phyloP scores from a whole-genome alignment of 192 early-diverging fungal species.

The Phycomyces nitens region DNA sequence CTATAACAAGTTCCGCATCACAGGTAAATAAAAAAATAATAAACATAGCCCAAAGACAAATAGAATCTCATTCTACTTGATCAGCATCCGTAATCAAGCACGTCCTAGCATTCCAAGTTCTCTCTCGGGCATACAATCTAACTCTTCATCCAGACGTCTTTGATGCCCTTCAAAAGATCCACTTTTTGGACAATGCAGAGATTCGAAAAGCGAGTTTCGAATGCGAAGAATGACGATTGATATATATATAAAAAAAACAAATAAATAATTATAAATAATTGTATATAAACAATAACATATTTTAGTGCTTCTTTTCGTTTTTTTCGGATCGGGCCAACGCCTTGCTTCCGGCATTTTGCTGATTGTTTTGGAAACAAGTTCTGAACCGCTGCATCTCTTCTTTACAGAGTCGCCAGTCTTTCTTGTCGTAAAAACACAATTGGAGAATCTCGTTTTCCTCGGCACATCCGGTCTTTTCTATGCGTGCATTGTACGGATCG shows the following conservation, averaged over 20 bases:
- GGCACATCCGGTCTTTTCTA: constrained; percentile 75
- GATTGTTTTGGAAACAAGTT: constrained; percentile 65
- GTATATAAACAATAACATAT: not conserved
- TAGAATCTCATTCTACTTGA: not conserved
- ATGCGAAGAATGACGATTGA: constrained; percentile 26
- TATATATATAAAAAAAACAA: too few relatives aligned
- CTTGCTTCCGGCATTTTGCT: constrained; percentile 23
- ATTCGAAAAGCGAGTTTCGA: constrained; percentile 25
- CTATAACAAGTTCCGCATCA: constrained; percentile 54
- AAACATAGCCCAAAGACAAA: not conserved
- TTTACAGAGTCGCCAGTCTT: constrained; percentile 85
- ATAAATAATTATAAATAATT: not conserved
- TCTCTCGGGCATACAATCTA: constrained; percentile 49
- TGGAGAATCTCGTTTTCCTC: constrained; percentile 78
- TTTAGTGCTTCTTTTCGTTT: not conserved
- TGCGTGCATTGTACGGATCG: constrained; percentile 77
- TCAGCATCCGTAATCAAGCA: constrained; percentile 49
- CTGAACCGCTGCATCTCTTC: constrained; percentile 76
- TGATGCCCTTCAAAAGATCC: constrained; percentile 24
- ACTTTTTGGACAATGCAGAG: constrained; percentile 24
- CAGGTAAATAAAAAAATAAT: constrained; percentile 29
- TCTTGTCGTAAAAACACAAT: constrained; percentile 78
- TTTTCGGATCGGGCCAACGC: constrained; percentile 6
- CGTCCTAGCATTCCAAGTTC: constrained; percentile 48
- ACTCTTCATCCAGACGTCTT: constrained; percentile 35